Evolutionary conservation across 805 yeast genomes (phyloP).

Genomic region (Hanseniaspora thailandica): DNA sequence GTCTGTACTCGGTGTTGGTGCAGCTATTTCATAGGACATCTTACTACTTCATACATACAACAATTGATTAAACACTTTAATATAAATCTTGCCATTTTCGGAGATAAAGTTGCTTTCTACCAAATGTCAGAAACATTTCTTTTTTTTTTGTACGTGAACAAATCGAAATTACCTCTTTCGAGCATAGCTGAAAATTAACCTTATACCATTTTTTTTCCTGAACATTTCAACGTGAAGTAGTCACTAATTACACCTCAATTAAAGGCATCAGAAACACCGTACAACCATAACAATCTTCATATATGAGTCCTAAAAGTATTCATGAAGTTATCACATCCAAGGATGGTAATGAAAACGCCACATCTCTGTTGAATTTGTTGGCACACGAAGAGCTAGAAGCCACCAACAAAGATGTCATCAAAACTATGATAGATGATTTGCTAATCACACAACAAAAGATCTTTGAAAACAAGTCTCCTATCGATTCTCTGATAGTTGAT

Average conservation of each 20-base stretch:
- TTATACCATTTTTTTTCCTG: background rate
- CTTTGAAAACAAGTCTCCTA: slow-evolving; percentile 37
- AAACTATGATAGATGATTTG: slow-evolving; percentile 48
- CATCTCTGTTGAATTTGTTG: background rate
- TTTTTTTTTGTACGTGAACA: background rate
- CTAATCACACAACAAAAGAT: slow-evolving; percentile 29
- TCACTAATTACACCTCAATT: no score
- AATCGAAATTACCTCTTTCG: background rate
- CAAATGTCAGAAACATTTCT: background rate
- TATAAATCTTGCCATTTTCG: no score
- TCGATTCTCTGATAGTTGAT: slow-evolving; percentile 72
- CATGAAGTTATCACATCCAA: slow-evolving; percentile 23
- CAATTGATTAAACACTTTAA: background rate
- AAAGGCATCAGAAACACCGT: background rate
- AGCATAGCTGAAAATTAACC: background rate
- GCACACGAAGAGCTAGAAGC: background rate
- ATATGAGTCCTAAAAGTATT: slow-evolving; percentile 19
- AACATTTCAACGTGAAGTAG: no score
- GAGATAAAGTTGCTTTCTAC: no score
- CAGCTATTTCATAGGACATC: slow-evolving; percentile 30
- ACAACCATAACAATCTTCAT: background rate
- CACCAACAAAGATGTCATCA: slow-evolving; percentile 27
- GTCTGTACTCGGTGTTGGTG: slow-evolving; percentile 51
- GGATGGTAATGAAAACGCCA: slow-evolving; percentile 18
- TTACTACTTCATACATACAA: background rate